Conservation (phyloP, 202 grass and related monocot species). For the Brachypodium distachyon region DNA sequence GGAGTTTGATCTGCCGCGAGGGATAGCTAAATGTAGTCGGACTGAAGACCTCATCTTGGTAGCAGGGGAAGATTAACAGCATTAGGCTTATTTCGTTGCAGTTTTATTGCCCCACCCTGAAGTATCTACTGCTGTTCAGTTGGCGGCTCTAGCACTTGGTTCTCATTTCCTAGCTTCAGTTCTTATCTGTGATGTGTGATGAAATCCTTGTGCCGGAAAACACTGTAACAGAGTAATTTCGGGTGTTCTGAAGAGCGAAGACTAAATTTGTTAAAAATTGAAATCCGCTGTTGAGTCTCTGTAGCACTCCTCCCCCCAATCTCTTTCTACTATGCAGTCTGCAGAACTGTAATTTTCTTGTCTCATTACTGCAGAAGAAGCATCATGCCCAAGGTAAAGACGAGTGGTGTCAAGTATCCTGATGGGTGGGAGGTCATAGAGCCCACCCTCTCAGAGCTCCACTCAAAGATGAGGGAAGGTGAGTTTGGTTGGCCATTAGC, state of each 20-base stretch:
- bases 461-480: neutral
- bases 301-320: neutral
- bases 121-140: no score
- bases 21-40: neutral
- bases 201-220: neutral
- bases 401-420: neutral
- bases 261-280: neutral
- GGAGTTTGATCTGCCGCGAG: neutral
- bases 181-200: neutral
- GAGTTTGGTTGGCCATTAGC: neutral
- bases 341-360: neutral
- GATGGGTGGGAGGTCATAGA: neutral
- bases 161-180: neutral
- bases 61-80: neutral
- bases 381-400: neutral
- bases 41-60: neutral
- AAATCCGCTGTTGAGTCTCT: neutral
- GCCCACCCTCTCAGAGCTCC: neutral
- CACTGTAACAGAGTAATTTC: neutral
- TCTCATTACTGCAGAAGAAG: neutral
- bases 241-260: neutral
- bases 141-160: no score
- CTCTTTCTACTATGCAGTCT: neutral
- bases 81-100: neutral
- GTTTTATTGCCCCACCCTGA: neutral